phyloP scores from a whole-genome alignment of 2,329 filamentous ascomycete genomes.

The Aspergillus tanneri region DNA sequence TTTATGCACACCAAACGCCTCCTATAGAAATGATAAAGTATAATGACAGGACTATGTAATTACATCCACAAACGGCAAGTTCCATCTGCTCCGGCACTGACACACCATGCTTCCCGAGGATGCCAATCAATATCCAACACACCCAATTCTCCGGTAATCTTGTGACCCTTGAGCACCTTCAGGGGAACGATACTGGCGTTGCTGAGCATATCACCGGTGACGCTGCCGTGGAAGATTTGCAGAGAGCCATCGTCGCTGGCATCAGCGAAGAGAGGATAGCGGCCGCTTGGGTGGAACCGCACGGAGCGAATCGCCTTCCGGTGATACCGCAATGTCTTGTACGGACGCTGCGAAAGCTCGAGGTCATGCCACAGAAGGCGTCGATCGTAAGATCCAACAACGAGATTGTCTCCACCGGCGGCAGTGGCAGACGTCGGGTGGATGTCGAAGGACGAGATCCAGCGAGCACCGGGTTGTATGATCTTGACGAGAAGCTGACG shows the following conservation, averaged over 20 bases:
- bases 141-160: constrained; percentile 78
- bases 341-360: constrained; percentile 83
- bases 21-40: constrained; percentile 20
- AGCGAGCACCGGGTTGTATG: constrained; percentile 85
- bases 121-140: constrained; percentile 97
- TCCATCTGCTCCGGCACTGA: constrained; percentile 91
- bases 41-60: constrained; percentile 23
- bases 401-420: constrained; percentile 86
- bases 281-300: constrained; percentile 75
- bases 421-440: constrained; percentile 89
- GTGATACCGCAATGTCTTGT: constrained; percentile 97
- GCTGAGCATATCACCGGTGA: constrained; percentile 91
- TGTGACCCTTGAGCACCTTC: constrained; percentile 89
- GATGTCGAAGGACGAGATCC: constrained; percentile 92
- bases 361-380: constrained; percentile 95
- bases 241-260: constrained; percentile 91
- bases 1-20: constrained; percentile 29
- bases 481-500: constrained; percentile 90
- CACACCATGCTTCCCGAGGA: constrained; percentile 86
- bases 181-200: constrained; percentile 95
- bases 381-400: constrained; percentile 92
- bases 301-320: constrained; percentile 86
- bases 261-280: constrained; percentile 84
- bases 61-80: constrained; percentile 86
- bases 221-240: constrained; percentile 96